Conservation (phyloP, 2,329 filamentous ascomycete species). For the Neurospora sp. region DNA sequence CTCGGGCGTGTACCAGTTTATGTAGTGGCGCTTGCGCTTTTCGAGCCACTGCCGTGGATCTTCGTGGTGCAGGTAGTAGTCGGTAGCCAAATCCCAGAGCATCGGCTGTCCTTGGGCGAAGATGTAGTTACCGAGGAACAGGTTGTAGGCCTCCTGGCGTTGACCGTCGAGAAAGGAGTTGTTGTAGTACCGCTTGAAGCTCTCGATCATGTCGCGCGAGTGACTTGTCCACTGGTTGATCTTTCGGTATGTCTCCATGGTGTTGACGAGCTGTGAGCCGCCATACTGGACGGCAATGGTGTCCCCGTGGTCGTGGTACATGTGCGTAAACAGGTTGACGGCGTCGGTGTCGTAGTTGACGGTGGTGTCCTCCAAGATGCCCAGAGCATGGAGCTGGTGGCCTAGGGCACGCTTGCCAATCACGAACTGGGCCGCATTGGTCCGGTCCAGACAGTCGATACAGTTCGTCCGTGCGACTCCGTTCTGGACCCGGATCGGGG, state of each 20-base stretch:
- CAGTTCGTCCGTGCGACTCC: conserved; percentile 93
- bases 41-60: conserved; percentile 66
- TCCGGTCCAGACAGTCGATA: conserved; percentile 94
- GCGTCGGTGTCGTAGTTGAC: conserved; percentile 94
- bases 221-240: conserved; percentile 99
- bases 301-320: conserved; percentile 97
- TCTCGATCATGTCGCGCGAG: conserved; percentile 97
- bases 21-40: conserved; percentile 60
- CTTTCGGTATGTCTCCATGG: conserved; percentile 98
- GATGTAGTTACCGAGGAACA: conserved; percentile 94
- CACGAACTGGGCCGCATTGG: conserved; percentile 95
- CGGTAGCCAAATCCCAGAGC: conserved; percentile 91
- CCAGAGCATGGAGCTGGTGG: conserved; percentile 83
- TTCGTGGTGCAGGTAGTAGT: conserved; percentile 92
- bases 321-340: conserved; percentile 91
- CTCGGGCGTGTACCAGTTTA: conserved; percentile 75
- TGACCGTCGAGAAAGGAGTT: conserved; percentile 96
- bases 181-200: conserved; percentile 98
- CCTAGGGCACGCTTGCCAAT: conserved; percentile 91
- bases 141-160: conserved; percentile 92
- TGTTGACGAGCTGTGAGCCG: conserved; percentile 94
- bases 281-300: conserved; percentile 97
- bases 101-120: conserved; percentile 81
- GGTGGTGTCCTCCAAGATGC: conserved; percentile 65
- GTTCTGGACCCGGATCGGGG: conserved; percentile 67